phyloP scores from a whole-genome alignment of 2,329 filamentous ascomycete species.

The Dichotomopilus funicola region DNA sequence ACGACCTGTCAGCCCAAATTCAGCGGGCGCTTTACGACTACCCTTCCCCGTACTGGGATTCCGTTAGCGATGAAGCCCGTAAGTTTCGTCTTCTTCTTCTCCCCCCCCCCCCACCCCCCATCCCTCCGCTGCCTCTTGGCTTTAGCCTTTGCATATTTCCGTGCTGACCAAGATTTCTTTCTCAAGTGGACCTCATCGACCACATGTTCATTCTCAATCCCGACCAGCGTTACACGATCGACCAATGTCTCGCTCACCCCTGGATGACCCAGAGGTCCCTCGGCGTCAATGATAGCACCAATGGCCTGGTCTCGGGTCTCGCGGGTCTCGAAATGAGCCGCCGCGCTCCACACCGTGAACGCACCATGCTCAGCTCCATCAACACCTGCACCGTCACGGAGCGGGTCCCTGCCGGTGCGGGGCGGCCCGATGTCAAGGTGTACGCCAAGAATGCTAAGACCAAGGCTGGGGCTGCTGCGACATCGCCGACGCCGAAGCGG shows the following conservation, averaged over 20 bases:
- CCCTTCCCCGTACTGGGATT: constrained; percentile 93
- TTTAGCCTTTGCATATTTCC: neutral
- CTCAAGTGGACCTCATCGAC: constrained; percentile 77
- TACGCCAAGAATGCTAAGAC: constrained; percentile 61
- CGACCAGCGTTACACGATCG: constrained; percentile 75
- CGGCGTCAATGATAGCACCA: constrained; percentile 76
- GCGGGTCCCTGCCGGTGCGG: constrained; percentile 47
- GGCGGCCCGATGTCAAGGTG: constrained; percentile 60
- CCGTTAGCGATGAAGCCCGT: constrained; percentile 74
- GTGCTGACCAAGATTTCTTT: neutral
- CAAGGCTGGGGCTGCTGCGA: neutral
- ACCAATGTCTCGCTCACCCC: constrained; percentile 84
- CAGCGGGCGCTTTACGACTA: constrained; percentile 86
- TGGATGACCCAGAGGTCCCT: constrained; percentile 66
- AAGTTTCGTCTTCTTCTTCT: constrained; percentile 27
- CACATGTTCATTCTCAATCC: constrained; percentile 88
- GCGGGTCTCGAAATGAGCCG: constrained; percentile 75
- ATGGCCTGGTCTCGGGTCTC: constrained; percentile 84
- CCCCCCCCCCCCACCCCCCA: too few relatives aligned
- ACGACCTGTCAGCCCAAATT: constrained; percentile 82
- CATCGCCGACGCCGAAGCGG: constrained; percentile 30
- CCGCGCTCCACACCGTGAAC: constrained; percentile 71
- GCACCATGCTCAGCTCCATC: constrained; percentile 75
- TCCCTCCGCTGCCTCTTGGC: too few relatives aligned
- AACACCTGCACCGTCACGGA: constrained; percentile 60